A percentile compares a stretch with the other conserved stretches of the same genome.
phyloP scores from a whole-genome alignment of 2,329 filamentous ascomycete genomes.

The Talaromyces sp. region DNA sequence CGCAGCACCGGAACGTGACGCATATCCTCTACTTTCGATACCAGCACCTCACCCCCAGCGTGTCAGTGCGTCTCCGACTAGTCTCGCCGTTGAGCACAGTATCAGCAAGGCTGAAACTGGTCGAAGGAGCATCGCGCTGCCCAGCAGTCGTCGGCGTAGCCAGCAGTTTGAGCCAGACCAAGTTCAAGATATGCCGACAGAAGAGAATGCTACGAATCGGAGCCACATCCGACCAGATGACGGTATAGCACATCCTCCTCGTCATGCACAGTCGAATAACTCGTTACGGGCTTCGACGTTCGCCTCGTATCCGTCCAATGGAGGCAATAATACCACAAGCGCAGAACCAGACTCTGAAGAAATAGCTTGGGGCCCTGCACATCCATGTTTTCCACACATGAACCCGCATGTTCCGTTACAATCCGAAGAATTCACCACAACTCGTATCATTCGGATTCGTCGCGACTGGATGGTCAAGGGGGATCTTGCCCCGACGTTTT shows the following conservation, averaged over 20 bases:
- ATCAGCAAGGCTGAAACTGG: constrained; percentile 45
- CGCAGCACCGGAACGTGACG: constrained; percentile 42
- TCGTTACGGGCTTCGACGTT: constrained; percentile 42
- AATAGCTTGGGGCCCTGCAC: constrained; percentile 85
- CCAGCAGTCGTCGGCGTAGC: constrained; percentile 41
- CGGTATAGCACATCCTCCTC: constrained; percentile 24
- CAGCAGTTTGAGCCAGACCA: constrained; percentile 20
- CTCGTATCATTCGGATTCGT: constrained; percentile 85
- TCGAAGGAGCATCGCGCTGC: constrained; percentile 54
- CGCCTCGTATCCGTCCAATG: constrained; percentile 39
- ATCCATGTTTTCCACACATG: constrained; percentile 90
- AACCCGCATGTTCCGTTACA: constrained; percentile 84
- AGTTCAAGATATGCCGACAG: constrained; percentile 28
- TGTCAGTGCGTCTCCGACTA: constrained; percentile 46
- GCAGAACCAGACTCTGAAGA: constrained; percentile 61
- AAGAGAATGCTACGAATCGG: constrained; percentile 23
- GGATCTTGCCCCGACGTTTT: constrained; percentile 88
- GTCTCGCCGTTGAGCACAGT: constrained; percentile 49
- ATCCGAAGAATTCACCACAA: constrained; percentile 70
- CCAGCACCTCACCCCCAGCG: constrained; percentile 56
- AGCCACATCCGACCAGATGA: constrained; percentile 22
- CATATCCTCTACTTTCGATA: constrained; percentile 56
- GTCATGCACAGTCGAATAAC: constrained; percentile 40
- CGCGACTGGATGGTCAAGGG: constrained; percentile 89
- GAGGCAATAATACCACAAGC: constrained; percentile 26